These are phyloP conservation scores for Chaetomiaceae sp. DNA, from an alignment of 2,329 filamentous ascomycete genomes.

Conservation along the genomic window DNA sequence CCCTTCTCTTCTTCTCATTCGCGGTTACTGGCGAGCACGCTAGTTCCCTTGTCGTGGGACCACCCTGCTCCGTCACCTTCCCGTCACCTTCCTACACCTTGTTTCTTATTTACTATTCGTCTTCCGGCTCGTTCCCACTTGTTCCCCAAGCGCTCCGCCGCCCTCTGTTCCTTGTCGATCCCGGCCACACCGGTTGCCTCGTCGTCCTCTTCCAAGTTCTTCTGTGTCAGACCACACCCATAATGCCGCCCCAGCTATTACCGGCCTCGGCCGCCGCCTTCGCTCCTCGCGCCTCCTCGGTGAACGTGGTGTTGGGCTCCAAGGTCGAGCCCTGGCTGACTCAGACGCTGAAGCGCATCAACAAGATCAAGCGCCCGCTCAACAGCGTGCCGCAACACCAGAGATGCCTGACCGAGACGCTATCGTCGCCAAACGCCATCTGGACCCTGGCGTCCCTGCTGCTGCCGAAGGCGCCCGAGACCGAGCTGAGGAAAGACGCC, in stretches of 20 bases:
- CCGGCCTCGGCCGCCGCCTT: constrained; percentile 95
- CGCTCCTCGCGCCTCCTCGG: constrained; percentile 79
- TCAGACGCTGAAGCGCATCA: constrained; percentile 92
- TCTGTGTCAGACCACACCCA: too few relatives aligned
- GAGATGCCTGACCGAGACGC: constrained; percentile 87
- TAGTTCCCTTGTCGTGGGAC: constrained; percentile 52
- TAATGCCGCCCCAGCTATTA: constrained; percentile 86
- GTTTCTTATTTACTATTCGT: constrained; percentile 37
- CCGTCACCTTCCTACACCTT: constrained; percentile 29
- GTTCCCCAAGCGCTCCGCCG: constrained; percentile 35
- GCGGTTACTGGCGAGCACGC: constrained; percentile 56
- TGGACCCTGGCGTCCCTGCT: constrained; percentile 93
- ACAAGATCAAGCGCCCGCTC: constrained; percentile 90
- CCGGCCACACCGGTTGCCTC: too few relatives aligned
- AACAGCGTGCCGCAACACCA: constrained; percentile 97
- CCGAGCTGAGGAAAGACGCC: constrained; percentile 73
- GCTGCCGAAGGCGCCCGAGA: constrained; percentile 81
- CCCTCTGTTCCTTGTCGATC: constrained; percentile 25
- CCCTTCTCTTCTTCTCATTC: constrained; percentile 51
- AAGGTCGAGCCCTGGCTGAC: constrained; percentile 97
- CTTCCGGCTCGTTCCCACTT: constrained; percentile 28
- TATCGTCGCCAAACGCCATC: constrained; percentile 84
- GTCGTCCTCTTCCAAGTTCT: constrained; percentile 7
- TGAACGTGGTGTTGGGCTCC: constrained; percentile 87
- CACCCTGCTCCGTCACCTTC: constrained; percentile 39